Percentiles rank a stretch among this genome's conserved stretches.
These are phyloP conservation scores for Dysphania ambrosioides DNA, from an alignment of 148 eudicot genomes.

Conservation along the genomic window DNA sequence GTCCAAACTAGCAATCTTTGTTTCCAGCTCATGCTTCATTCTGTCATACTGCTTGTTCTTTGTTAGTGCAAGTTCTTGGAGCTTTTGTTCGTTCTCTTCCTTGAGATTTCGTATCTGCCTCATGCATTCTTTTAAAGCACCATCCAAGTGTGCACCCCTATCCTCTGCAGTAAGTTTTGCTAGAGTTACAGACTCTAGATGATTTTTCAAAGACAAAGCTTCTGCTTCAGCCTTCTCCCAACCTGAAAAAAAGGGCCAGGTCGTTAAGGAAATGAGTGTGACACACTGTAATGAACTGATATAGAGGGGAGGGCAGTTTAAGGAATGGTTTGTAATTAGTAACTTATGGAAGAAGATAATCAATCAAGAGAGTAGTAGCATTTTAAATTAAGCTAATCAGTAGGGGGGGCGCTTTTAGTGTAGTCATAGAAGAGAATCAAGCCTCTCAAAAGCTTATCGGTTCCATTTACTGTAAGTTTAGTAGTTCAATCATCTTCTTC, in stretches of 20 bases:
- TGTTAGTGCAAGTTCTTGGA: conserved; percentile 58
- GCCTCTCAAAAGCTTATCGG: no score
- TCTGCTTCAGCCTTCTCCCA: conserved; percentile 99
- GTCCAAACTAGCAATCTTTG: conserved; percentile 55
- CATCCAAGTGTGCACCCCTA: conserved; percentile 81
- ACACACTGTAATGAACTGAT: no score
- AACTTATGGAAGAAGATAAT: no score
- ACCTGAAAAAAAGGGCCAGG: conserved; percentile 45
- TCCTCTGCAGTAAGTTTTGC: conserved; percentile 89
- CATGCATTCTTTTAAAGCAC: conserved; percentile 97
- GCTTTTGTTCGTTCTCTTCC: conserved; percentile 79
- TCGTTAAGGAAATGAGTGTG: background rate
- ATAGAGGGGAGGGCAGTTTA: no score
- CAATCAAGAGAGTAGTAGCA: no score
- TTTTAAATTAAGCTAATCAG: no score
- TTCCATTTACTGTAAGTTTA: no score
- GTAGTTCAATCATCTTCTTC: no score
- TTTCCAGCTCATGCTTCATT: conserved; percentile 73
- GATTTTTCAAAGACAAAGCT: conserved; percentile 76
- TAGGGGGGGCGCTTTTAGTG: no score
- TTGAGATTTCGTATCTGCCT: conserved; percentile 82
- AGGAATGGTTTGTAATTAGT: no score
- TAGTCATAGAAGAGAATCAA: no score
- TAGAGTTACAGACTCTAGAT: conserved; percentile 87
- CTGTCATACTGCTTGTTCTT: conserved; percentile 73